A percentile compares a stretch with the other conserved stretches of the same genome.
Evolutionary conservation across 305 asterid genomes (phyloP).

Genomic region (Nicotiana rustica): DNA sequence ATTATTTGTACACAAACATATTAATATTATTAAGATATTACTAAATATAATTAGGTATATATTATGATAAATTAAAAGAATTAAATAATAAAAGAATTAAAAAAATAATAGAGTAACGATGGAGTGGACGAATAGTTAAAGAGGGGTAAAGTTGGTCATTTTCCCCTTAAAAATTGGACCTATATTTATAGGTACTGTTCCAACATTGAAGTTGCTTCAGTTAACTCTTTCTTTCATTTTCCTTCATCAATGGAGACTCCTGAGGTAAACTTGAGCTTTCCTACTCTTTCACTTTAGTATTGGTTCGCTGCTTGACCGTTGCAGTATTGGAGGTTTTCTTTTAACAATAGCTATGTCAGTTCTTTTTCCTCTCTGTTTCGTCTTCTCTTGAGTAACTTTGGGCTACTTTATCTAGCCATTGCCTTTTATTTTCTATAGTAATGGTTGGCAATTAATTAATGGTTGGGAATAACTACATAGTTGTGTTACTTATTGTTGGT

Average conservation of each 20-base stretch:
- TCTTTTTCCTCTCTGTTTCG: neutral
- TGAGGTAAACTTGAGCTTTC: slow-evolving; percentile 31
- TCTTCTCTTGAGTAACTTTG: neutral
- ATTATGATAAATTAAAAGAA: too few relatives aligned
- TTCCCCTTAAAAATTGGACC: too few relatives aligned
- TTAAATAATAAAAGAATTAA: too few relatives aligned
- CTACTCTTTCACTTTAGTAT: neutral
- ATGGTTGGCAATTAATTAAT: neutral
- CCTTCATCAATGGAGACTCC: slow-evolving; percentile 32
- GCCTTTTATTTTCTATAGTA: neutral
- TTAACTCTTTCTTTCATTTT: slow-evolving; percentile 18
- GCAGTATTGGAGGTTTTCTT: neutral
- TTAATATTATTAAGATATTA: too few relatives aligned
- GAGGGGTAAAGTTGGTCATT: too few relatives aligned
- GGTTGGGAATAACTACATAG: neutral
- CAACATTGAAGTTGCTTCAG: neutral
- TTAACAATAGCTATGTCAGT: neutral
- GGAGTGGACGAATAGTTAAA: too few relatives aligned
- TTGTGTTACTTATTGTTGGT: neutral
- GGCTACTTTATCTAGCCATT: neutral
- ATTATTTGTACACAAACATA: too few relatives aligned
- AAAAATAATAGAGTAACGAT: too few relatives aligned
- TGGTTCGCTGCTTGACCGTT: neutral
- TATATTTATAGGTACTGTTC: too few relatives aligned
- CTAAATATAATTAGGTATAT: too few relatives aligned